Evolutionary conservation across 306 rosid species (phyloP).

Genomic region (Citrullus mucosospermus): DNA sequence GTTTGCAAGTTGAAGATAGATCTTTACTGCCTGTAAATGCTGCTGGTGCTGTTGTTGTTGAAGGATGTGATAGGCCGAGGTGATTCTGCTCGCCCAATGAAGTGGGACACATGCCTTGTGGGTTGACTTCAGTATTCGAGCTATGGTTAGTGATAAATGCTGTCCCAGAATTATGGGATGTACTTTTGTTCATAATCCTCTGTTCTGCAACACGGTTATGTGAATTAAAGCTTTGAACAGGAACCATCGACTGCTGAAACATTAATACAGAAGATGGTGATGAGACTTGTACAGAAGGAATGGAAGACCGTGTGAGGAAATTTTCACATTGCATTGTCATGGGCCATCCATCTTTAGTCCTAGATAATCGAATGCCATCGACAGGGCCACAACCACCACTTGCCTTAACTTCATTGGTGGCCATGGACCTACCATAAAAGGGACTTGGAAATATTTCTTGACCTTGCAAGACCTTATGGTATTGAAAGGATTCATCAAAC

Average conservation of each 20-base stretch:
- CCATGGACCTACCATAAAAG: constrained; percentile 41
- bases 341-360: constrained; percentile 55
- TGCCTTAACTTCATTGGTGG: constrained; percentile 27
- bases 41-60: constrained; percentile 3
- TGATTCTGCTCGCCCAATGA: background rate
- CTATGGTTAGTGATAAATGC: background rate
- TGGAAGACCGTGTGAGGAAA: constrained; percentile 29
- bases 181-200: background rate
- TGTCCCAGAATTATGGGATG: background rate
- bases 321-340: constrained; percentile 27
- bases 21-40: constrained; percentile 34
- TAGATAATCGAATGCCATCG: constrained; percentile 39
- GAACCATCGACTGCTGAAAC: constrained; percentile 72
- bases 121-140: background rate
- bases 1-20: constrained; percentile 42
- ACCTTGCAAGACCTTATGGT: constrained; percentile 99
- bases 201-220: background rate
- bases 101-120: background rate
- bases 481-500: constrained; percentile 74
- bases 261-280: constrained; percentile 92
- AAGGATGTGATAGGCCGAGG: background rate
- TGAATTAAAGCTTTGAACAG: constrained; percentile 28
- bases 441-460: constrained; percentile 88
- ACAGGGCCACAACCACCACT: constrained; percentile 43
- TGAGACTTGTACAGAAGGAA: constrained; percentile 52